Evolutionary conservation across 2,329 filamentous ascomycete species (phyloP), one percentile per base, ranked within the genome.

Genomic region (Curvularia spicifera): DNA sequence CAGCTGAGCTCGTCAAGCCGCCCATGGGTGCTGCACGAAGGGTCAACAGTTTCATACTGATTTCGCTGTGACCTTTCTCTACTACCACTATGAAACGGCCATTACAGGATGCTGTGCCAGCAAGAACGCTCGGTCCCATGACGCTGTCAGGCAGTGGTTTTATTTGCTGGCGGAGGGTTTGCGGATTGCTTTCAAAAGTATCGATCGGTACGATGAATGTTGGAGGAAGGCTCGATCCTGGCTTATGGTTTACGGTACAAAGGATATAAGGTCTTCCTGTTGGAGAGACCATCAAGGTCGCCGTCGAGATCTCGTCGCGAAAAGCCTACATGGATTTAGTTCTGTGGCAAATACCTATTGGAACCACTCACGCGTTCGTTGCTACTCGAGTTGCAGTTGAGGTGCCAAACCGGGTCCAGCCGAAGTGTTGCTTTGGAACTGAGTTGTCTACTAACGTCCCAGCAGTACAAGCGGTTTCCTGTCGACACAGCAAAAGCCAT

Each of bases 171-270:
- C 46, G 54, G 9, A 47, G 31, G 18, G 20, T 22, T 18, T 54
- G 39, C 20, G 48, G 51, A 35, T 49, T 55, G 26, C 48, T 44
- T 13, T 47, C 33, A 2, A 54, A 45, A 3, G 33, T 45, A 10
- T 56, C 61, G 22, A 69, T 37, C 5, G 65, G 60, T 7, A 57
- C 56, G 15, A 69, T 59, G 47, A 68, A 69, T n/a, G 55, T 68
- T 22, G 53, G 60, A 2, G 56, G 28, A 24, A 64, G 40, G 24
- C 59, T 49, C 8, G 64, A 68, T 22, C 65, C 65, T 43, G 55
- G 59, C 37, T 51, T 61, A 22, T 67, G 64, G 22, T 67, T 57
- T 18, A 64, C 57, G n/a, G 64, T 61, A 31, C 66, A 65, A 37
- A 69, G 58, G 8, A 69, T 55, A 31, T 69, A 64, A 29, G 57